These are phyloP conservation scores for Baeospora myosura DNA, from an alignment of 1,284 basidiomycete genomes.

Conservation along the genomic window DNA sequence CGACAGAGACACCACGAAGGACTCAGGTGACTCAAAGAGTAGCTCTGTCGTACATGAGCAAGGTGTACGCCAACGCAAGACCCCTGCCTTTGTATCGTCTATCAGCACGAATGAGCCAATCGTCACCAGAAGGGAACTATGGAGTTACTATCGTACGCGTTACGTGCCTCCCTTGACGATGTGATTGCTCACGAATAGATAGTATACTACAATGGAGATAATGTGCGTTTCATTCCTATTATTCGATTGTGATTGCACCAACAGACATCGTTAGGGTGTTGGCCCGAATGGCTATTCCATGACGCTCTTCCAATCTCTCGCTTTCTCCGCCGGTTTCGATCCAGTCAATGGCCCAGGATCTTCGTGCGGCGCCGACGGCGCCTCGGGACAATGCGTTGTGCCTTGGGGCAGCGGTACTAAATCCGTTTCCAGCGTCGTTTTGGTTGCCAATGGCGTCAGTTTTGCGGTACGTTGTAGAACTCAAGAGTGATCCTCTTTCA, in stretches of 20 bases:
- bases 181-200: background rate
- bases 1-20: background rate
- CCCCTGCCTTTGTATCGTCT: conserved; percentile 25
- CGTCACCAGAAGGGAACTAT: conserved; percentile 56
- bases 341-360: conserved; percentile 59
- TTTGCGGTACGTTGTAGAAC: conserved; percentile 59
- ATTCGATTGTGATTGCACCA: background rate
- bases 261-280: conserved; percentile 38
- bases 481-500: conserved; percentile 5
- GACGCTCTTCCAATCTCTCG: conserved; percentile 69
- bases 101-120: conserved; percentile 43
- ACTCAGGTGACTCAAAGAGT: conserved; percentile 9
- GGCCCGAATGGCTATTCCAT: conserved; percentile 56
- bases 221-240: conserved; percentile 32
- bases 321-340: conserved; percentile 62
- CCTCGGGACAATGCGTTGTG: conserved; percentile 66
- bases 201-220: conserved; percentile 72
- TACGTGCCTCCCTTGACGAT: background rate
- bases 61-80: too few species aligned
- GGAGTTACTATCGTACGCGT: conserved; percentile 63
- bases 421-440: conserved; percentile 64
- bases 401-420: conserved; percentile 68
- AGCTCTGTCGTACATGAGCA: background rate
- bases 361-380: conserved; percentile 42
- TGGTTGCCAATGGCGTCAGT: conserved; percentile 69